Conservation (phyloP, 495 filamentous ascomycete species). For the Penicillium desertorum region DNA sequence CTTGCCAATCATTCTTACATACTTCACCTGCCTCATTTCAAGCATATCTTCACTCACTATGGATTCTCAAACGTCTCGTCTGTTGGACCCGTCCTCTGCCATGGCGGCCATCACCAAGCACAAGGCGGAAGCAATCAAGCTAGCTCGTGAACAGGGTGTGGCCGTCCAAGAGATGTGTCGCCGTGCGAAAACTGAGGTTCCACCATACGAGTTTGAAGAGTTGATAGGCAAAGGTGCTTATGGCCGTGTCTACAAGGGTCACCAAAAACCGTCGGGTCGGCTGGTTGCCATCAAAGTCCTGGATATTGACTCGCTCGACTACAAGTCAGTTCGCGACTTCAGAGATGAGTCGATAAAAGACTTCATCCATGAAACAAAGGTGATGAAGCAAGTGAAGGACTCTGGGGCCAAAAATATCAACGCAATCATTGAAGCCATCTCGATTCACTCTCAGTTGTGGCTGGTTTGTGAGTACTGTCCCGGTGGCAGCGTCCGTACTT, state of each 20-base stretch:
- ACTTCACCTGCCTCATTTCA: not conserved
- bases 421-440: conserved; percentile 79
- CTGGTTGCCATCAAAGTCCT: conserved; percentile 93
- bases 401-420: conserved; percentile 88
- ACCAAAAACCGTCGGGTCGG: conserved; percentile 54
- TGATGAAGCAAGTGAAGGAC: conserved; percentile 80
- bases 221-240: conserved; percentile 95
- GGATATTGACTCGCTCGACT: conserved; percentile 87
- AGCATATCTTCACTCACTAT: conserved; percentile 18
- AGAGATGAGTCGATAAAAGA: conserved; percentile 80
- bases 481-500: conserved; percentile 89
- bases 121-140: conserved; percentile 48
- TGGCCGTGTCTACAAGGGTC: conserved; percentile 88
- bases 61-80: conserved; percentile 36
- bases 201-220: conserved; percentile 78
- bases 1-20: too few species aligned
- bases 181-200: conserved; percentile 45
- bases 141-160: conserved; percentile 49
- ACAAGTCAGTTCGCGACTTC: conserved; percentile 61
- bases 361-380: conserved; percentile 84
- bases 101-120: conserved; percentile 51
- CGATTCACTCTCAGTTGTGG: conserved; percentile 87
- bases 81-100: conserved; percentile 47
- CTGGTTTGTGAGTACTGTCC: conserved; percentile 94
- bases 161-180: conserved; percentile 52